Percentiles rank a stretch among this genome's conserved stretches.
phyloP scores from a whole-genome alignment of 257 asterid genomes.

The Marsdenia floribunda region DNA sequence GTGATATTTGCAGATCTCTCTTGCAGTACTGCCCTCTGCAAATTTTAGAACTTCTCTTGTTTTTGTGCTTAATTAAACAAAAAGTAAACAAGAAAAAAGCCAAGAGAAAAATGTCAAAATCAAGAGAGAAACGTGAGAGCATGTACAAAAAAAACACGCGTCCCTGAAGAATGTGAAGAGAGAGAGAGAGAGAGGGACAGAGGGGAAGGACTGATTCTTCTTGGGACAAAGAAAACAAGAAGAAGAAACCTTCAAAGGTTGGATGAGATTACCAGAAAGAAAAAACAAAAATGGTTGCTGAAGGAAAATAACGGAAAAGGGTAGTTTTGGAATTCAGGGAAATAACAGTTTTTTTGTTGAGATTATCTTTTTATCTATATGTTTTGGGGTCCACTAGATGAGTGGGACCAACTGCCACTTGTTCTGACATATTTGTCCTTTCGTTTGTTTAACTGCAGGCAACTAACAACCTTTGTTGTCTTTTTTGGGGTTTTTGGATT shows the following conservation, averaged over 20 bases:
- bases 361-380: neutral
- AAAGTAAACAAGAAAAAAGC: conserved; percentile 2
- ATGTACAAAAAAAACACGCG: conserved; percentile 5
- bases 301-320: conserved; percentile 23
- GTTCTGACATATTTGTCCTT: conserved; percentile 4
- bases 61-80: neutral
- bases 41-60: neutral
- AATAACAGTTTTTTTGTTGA: conserved; percentile 21
- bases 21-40: conserved; percentile 4
- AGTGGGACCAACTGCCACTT: neutral
- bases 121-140: conserved; percentile 18
- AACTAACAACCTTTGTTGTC: conserved; percentile 11
- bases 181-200: conserved; percentile 4
- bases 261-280: neutral
- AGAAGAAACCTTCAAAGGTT: neutral
- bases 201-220: neutral
- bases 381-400: conserved; percentile 20
- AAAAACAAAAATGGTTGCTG: neutral
- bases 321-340: conserved; percentile 7
- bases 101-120: conserved; percentile 7
- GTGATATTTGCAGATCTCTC: conserved; percentile 18
- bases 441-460: conserved; percentile 16
- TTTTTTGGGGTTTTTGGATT: conserved; percentile 4
- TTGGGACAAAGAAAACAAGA: neutral
- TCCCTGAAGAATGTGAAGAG: conserved; percentile 1